phyloP scores from a whole-genome alignment of 2,329 filamentous ascomycete species.

The Coleophoma crateriformis region DNA sequence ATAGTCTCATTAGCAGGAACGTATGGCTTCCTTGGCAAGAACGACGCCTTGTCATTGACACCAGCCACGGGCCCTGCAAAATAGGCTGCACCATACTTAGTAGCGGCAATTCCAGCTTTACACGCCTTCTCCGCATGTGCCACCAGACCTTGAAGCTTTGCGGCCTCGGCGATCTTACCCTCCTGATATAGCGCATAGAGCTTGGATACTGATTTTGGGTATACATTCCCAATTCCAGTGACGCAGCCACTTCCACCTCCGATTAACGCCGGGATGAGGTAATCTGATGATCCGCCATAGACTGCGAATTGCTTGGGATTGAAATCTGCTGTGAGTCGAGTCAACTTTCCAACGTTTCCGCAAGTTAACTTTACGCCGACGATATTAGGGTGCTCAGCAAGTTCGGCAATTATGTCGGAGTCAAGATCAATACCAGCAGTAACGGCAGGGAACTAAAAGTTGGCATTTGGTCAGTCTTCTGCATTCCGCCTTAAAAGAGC shows the following conservation, averaged over 20 bases:
- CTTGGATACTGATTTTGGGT: conserved; percentile 34
- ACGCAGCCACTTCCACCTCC: conserved; percentile 36
- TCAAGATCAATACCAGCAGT: conserved; percentile 27
- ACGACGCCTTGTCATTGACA: conserved; percentile 28
- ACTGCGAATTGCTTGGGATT: conserved; percentile 51
- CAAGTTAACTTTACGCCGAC: conserved; percentile 23
- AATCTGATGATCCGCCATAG: conserved; percentile 38
- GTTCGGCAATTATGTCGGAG: conserved; percentile 15
- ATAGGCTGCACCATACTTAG: conserved; percentile 39
- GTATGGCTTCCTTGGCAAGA: conserved; percentile 39
- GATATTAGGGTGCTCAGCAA: conserved; percentile 23
- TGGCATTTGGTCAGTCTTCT: conserved; percentile 6
- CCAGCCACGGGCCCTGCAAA: conserved; percentile 34
- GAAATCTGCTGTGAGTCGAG: conserved; percentile 59
- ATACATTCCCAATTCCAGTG: conserved; percentile 40
- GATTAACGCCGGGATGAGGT: conserved; percentile 33
- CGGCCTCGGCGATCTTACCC: conserved; percentile 32
- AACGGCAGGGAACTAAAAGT: conserved; percentile 24
- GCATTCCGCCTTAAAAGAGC: conserved; percentile 9
- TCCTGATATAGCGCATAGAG: conserved; percentile 35
- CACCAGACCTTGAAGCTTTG: conserved; percentile 33
- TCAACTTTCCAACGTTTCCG: conserved; percentile 24
- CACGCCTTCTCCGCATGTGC: conserved; percentile 44
- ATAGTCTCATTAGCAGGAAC: conserved; percentile 29
- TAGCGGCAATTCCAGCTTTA: conserved; percentile 40